Base-by-base conservation (phyloP, 116 monocot species). In the Zostera marina region DNA sequence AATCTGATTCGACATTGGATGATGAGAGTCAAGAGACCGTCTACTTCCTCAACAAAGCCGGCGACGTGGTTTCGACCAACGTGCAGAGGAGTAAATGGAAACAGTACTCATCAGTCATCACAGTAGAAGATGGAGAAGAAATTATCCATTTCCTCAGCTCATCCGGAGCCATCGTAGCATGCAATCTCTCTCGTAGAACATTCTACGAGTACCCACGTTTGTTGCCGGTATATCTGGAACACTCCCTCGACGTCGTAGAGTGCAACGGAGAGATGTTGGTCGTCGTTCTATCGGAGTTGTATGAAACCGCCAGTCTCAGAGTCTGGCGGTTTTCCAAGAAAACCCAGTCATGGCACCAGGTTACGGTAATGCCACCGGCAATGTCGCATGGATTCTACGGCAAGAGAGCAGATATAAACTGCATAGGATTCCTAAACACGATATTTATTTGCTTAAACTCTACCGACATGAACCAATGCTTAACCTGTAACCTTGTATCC, bases 21-120 rank as follows among this genome's bases (percentile, higher is more conserved):
- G 81, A n/a, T n/a, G n/a, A n/a, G n/a, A n/a, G n/a, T n/a, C n/a
- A n/a, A n/a, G n/a, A 84, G 20, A 68, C 61, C 9, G 65, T 87
- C 3, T 92, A 83, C 54, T 92, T 83, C 53, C 87, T 92, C 19
- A 81, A 79, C 72, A 92, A 92, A 64, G 59, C 87, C 0, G 92
- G 92, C 8, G 92, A 84, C 25, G 87, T 92, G 20, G 79, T 92
- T 43, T 68, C 87, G 7, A 71, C 84, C 12, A 81, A 81, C 68
- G 87, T 83, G 83, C 81, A 79, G 42, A 72, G 87, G 14, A 92
- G 78, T 68, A 76, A 83, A 1, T 83, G 76, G 1, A 92, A 92
- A 70, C 78, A 92, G 59, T 92, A 79, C 72, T 92, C 92, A 19
- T 74, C 92, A 7, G 79, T 87, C 13, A 16, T 74, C 25, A 68